A percentile compares a stretch with the other conserved stretches of the same genome.
Conservation (phyloP, 2,329 filamentous ascomycete genomes). For the Helicocarpus griseus region DNA sequence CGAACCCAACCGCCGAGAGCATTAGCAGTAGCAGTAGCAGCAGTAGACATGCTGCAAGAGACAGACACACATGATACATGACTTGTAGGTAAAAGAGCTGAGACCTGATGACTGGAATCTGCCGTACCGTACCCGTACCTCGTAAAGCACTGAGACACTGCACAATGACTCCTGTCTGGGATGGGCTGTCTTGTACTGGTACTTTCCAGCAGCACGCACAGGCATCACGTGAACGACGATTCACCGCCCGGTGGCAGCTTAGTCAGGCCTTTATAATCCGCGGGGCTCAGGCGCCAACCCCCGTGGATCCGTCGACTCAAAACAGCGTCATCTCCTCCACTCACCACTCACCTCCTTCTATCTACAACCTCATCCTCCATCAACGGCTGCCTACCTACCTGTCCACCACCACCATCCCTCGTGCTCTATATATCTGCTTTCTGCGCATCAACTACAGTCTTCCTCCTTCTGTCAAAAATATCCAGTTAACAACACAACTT, state of each 20-base stretch:
- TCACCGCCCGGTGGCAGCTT: background rate
- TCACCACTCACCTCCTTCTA: slow-evolving; percentile 12
- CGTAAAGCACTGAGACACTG: background rate
- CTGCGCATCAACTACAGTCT: no score
- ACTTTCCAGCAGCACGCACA: background rate
- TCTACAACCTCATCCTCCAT: background rate
- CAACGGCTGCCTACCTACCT: background rate
- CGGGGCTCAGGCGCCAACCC: background rate
- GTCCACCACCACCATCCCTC: slow-evolving; percentile 9
- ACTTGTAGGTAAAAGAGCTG: background rate
- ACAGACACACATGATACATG: background rate
- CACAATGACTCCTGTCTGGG: background rate
- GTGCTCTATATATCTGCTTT: no score
- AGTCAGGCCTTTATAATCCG: background rate
- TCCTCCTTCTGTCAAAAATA: slow-evolving; percentile 9
- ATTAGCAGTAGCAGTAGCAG: no score
- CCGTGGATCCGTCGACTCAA: no score
- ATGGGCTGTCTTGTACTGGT: background rate
- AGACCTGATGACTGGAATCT: background rate
- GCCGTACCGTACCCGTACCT: background rate
- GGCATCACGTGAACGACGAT: background rate
- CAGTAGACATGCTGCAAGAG: background rate
- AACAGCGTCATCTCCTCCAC: background rate
- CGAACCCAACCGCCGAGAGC: no score
- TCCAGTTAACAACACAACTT: slow-evolving; percentile 7